Base-by-base conservation (phyloP, 805 yeast genomes). In the Yamadazyma sp. region DNA sequence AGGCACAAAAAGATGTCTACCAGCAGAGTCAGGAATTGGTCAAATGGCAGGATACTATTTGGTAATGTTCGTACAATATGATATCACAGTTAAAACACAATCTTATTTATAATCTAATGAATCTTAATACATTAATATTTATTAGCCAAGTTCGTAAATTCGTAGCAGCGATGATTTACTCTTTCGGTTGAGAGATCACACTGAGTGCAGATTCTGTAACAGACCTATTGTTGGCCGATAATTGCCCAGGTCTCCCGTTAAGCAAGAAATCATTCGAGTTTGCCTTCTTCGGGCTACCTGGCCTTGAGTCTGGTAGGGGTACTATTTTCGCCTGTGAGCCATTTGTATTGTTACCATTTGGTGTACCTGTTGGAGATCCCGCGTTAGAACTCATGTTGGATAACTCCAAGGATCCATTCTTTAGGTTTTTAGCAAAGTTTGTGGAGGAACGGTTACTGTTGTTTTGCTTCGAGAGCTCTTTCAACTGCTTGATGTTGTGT, bases 1-100 rank as follows among this genome's bases (percentile, higher is more conserved):
- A 84, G 55, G 84, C 82, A 6, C 91, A 84, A 52, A 84, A 83
- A 57, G 95, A 85, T 51, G 74, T 81, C 6, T 57, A 64, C 22
- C 69, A 68, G 25, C 82, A 80, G 40, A 65, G 78, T 6, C 58
- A 57, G 18, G 91, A 85, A 52, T 56, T 85, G 43, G 63, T 61
- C 17, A 78, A 80, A 54, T 84, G 88, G 80, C 85, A 83, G 44
- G 66, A 70, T 15, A 75, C 80, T 3, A 57, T 55, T 6, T 78
- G 84, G 84, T 78, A 44, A 34, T 10, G 17, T 19, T 6, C 11
- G n/a, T 34, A 3, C 33, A 6, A 21, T 5, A 14, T 6, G 7
- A 12, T 28, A 15, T n/a, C 22, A 15, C 10, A 4, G 9, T 21
- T 7, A 24, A 11, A 21, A 16, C 33, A 35, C 18, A n/a, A 23